Evolutionary conservation across 108 stramenopile species (phyloP), one percentile per base, ranked within the genome.

Genomic region (Ochromonas danica): DNA sequence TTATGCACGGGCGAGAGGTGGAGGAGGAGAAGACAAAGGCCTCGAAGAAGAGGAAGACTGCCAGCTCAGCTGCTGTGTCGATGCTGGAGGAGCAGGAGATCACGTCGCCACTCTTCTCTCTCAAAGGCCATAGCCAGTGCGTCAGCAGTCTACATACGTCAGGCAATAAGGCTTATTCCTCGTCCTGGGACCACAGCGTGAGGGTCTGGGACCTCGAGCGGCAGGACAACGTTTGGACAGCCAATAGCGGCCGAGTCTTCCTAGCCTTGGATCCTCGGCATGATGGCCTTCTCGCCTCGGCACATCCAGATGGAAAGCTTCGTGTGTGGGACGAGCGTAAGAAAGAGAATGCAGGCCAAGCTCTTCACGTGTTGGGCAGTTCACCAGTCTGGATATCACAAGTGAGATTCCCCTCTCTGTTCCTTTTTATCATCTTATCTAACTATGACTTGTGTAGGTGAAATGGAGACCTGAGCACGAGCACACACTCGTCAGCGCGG

Each of bases 121-220:
- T 67, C 14, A 67, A 67, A 39, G 65, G 36, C 22, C 65, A 67
- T 39, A 22, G 14, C 14, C 65, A 67, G 65, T 67, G 65, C 65
- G 22, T 67, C 36, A 67, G 65, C 65, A 39, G 65, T 39, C 17
- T 67, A 39, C 65, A 67, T 39, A 35, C 6, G 6, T 17, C 6
- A 14, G 65, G 39, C 6, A 39, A 35, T 39, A 0, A 6, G 65
- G 65, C 22, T 39, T 67, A 39, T 39, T 39, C 65, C 65, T 67
- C 65, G 36, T 67, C 65, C 65, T 67, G 65, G 74, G 74, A 75
- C 40, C 74, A 75, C 74, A 51, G 43, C 22, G 40, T 75, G 36
- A 75, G 57, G 22, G 14, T 22, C 51, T 75, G 74, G 74, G 74
- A 75, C 40, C 60, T 75, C 17, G 74, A 75, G 74, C 42, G 22